Conservation (phyloP, 2,329 filamentous ascomycete genomes). For the Teratosphaeriaceae sp. region DNA sequence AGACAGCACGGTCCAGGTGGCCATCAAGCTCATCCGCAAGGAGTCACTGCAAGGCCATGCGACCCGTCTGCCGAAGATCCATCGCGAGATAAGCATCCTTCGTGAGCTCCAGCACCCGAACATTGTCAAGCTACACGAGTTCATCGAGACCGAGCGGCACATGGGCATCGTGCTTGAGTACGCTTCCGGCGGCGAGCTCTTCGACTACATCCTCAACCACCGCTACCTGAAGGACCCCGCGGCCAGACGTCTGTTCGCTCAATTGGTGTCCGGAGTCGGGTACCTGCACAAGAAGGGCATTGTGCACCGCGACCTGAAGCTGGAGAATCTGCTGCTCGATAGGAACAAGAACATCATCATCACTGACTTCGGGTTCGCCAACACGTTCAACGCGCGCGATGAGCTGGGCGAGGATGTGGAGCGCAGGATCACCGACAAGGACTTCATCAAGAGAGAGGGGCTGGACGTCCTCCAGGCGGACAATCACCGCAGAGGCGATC, state of each 20-base stretch:
- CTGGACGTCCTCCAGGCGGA: slow-evolving; percentile 65
- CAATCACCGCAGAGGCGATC: slow-evolving; percentile 70
- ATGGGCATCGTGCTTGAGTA: slow-evolving; percentile 99
- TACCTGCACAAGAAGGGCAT: slow-evolving; percentile 99
- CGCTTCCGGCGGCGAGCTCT: slow-evolving; percentile 92
- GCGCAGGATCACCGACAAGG: slow-evolving; percentile 75
- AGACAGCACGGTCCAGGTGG: slow-evolving; percentile 85
- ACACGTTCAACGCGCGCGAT: slow-evolving; percentile 87
- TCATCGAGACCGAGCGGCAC: slow-evolving; percentile 95
- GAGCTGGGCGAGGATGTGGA: slow-evolving; percentile 88
- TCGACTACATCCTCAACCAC: slow-evolving; percentile 97
- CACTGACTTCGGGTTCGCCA: slow-evolving; percentile 97
- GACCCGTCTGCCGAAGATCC: slow-evolving; percentile 87
- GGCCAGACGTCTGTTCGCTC: slow-evolving; percentile 85
- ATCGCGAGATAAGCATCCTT: slow-evolving; percentile 91
- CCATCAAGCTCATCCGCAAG: slow-evolving; percentile 94
- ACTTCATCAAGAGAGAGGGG: slow-evolving; percentile 80
- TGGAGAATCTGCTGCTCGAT: slow-evolving; percentile 92
- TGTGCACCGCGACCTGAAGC: slow-evolving; percentile 91
- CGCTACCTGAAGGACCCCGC: slow-evolving; percentile 92
- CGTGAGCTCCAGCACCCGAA: slow-evolving; percentile 86
- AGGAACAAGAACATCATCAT: slow-evolving; percentile 99
- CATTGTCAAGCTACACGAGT: slow-evolving; percentile 93
- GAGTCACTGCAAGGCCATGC: slow-evolving; percentile 86
- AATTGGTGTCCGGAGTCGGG: slow-evolving; percentile 91